phyloP scores from a whole-genome alignment of 805 yeast species.

The Candida cerambycidarum region DNA sequence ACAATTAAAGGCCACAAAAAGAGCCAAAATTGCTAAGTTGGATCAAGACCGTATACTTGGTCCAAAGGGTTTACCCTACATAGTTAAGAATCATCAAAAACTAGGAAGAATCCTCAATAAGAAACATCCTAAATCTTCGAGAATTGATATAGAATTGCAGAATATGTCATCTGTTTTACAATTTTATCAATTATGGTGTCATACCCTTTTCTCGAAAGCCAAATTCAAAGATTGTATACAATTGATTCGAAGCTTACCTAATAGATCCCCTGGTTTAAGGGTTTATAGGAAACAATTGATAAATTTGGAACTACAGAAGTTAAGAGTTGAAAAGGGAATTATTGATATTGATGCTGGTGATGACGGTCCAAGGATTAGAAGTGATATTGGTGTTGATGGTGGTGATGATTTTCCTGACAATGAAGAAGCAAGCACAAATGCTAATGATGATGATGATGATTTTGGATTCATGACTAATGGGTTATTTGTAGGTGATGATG shows the following conservation, averaged over 20 bases:
- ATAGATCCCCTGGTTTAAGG: constrained; percentile 36
- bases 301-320: constrained; percentile 27
- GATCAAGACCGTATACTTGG: constrained; percentile 40
- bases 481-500: constrained; percentile 31
- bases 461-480: constrained; percentile 33
- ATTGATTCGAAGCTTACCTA: constrained; percentile 51
- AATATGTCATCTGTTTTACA: constrained; percentile 37
- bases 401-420: background rate
- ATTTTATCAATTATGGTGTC: constrained; percentile 48
- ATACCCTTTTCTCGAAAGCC: constrained; percentile 72
- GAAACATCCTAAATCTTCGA: constrained; percentile 23
- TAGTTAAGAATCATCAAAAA: constrained; percentile 30
- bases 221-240: constrained; percentile 68
- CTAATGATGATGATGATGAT: constrained; percentile 25
- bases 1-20: constrained; percentile 31
- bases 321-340: constrained; percentile 30
- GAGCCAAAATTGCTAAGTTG: constrained; percentile 34
- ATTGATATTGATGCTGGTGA: constrained; percentile 27
- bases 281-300: constrained; percentile 30
- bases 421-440: constrained; percentile 1
- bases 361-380: background rate
- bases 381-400: constrained; percentile 2
- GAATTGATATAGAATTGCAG: constrained; percentile 16
- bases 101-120: constrained; percentile 25
- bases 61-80: constrained; percentile 33